Base-by-base conservation (phyloP, 352 stramenopile genomes). In the Elongisporangium prolatum region DNA sequence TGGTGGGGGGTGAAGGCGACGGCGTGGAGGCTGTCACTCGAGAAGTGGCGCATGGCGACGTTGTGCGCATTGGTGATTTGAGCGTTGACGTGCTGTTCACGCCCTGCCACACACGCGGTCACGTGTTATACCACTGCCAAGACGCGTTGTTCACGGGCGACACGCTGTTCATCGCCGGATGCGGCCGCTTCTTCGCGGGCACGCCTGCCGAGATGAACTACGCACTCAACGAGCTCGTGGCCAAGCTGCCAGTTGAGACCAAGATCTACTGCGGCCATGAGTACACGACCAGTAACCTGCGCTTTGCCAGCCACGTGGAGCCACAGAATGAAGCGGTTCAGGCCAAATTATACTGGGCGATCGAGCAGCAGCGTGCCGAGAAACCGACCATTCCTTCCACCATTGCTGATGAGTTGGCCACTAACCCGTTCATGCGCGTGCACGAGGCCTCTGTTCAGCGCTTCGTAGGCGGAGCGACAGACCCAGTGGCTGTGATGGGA, bases 221-320 rank as follows among this genome's bases (percentile, higher is more conserved):
- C 52, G 85, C 84, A 52, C 66, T 96, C 50, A 90, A 92, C 55
- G 65, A 86, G 14, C 83, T 96, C 13, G 69, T 97, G 22, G 84
- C 82, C 6, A 67, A 61, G 48, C 69, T 96, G 20, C 86, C 86
- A 2, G 50, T 69, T 10, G 49, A 70, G 44, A 97, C 89, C 5
- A 82, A 84, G 44, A 79, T 97, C 56, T 97, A 87, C 65, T 92
- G 86, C 61, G 92, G 90, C 17, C 95, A 98, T 67, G 95, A 98
- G 75, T 98, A 98, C 68, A 97, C 93, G 13, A 58, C 80, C 56
- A 87, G 68, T 50, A 98, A 98, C 72, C 74, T 95, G 13, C 77
- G 74, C 21, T 98, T 97, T 53, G 93, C 95, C 7, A 68, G 86
- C 18, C 86, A 86, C 56, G 84, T 97, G 38, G 92, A 98, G 64